These are phyloP conservation scores for Candida suzukii DNA, from an alignment of 805 yeast genomes.

Conservation along the genomic window DNA sequence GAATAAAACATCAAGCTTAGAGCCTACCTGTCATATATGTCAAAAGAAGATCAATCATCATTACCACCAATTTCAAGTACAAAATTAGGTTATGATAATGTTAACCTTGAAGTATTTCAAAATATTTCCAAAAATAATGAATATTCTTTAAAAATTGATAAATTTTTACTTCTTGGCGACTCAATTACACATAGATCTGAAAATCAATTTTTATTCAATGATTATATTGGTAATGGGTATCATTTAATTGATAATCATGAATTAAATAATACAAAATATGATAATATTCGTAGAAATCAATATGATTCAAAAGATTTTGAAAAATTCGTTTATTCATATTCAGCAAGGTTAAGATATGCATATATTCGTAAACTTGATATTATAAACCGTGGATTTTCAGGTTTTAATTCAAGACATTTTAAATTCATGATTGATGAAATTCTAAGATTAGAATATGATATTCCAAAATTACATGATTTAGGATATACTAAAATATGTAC, in stretches of 20 bases:
- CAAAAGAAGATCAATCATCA: too few relatives aligned
- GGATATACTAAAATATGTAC: constrained; percentile 9
- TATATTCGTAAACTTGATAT: constrained; percentile 61
- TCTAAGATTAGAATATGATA: constrained; percentile 38
- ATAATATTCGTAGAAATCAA: background rate
- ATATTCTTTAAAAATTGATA: constrained; percentile 12
- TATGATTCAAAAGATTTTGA: background rate
- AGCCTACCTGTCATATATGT: too few relatives aligned
- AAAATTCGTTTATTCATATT: constrained; percentile 12
- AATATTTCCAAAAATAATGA: constrained; percentile 4
- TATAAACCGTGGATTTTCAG: constrained; percentile 65
- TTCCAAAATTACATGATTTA: constrained; percentile 3
- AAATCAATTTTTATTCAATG: constrained; percentile 14
- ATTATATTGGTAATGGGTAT: constrained; percentile 13
- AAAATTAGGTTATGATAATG: background rate
- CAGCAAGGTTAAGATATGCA: constrained; percentile 17
- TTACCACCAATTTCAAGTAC: too few relatives aligned
- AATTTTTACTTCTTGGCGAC: constrained; percentile 21
- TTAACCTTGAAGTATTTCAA: background rate
- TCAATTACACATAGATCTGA: constrained; percentile 22
- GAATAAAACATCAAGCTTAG: too few relatives aligned
- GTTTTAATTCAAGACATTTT: constrained; percentile 64
- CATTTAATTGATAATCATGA: constrained; percentile 1
- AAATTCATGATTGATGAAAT: constrained; percentile 40
- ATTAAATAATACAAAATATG: background rate